Evolutionary conservation across 1,284 basidiomycete species (phyloP), one percentile per base, ranked within the genome.

Genomic region (Rhizoctonia solani): DNA sequence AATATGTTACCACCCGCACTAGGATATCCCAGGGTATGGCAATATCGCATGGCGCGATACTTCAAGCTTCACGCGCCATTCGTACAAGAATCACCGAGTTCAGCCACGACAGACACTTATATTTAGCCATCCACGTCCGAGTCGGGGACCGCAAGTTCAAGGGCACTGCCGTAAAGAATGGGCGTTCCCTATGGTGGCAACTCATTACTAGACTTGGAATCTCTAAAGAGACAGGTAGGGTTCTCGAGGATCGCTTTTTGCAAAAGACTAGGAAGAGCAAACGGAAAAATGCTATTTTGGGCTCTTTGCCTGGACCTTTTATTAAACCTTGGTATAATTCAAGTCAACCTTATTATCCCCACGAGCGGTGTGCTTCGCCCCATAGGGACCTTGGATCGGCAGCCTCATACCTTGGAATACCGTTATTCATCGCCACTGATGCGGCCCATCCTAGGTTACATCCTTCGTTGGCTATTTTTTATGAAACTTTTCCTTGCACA

Each of bases 371-470:
- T n/a, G 71, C 71, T n/a, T 68, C 70, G 1, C 75, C 73, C 39
- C 69, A 46, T 74, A 74, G 34, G 21, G 49, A 46, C 0, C 58
- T 74, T 2, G 69, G 73, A 37, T 68, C 70, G 19, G 32, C 19
- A 2, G 13, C 25, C 30, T 54, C 27, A 23, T 72, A 73, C 3
- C 79, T 90, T 59, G 89, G 88, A 70, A 78, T 77, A 11, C 88
- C 87, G 0, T 73, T 92, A 23, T 92, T 84, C 76, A 80, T 92
- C 67, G 85, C 90, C 3, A 91, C 89, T 1, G 89, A 92, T 73
- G 79, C 83, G 9, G 66, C 67, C 3, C 54, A 71, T 8, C 74
- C 75, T 13, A 73, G 74, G 1, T 70, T 73, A 0, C 78, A 88
- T 72, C 78, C 81, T 0, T 70, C 80, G 6, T 78, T 91, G 11